Evolutionary conservation across 441 rosid genomes (phyloP).

Genomic region (Populus hybrid): DNA sequence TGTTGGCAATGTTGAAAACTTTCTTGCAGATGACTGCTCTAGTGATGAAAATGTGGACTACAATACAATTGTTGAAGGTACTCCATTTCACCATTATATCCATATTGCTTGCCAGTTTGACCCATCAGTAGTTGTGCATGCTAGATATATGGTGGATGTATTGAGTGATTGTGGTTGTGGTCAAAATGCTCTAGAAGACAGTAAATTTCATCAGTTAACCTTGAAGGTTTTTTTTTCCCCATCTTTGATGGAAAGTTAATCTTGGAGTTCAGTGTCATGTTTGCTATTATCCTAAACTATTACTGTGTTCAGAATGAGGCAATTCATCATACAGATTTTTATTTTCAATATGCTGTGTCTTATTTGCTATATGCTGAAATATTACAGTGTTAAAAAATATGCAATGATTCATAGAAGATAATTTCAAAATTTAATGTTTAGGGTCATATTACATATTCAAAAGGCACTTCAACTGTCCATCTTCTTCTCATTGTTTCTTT

Average conservation of each 20-base stretch:
- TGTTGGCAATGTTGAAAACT: conserved; percentile 56
- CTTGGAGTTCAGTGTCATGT: neutral
- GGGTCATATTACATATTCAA: neutral
- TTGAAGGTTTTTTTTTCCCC: too few relatives aligned
- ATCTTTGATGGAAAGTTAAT: too few relatives aligned
- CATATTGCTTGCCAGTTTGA: conserved; percentile 12
- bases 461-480: neutral
- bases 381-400: neutral
- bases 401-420: neutral
- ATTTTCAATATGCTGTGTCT: neutral
- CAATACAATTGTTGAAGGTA: conserved; percentile 79
- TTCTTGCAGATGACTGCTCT: conserved; percentile 81
- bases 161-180: neutral
- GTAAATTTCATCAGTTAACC: neutral
- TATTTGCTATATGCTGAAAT: neutral
- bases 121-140: conserved; percentile 1
- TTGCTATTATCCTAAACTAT: neutral
- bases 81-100: conserved; percentile 14
- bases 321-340: too few relatives aligned
- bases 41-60: conserved; percentile 93
- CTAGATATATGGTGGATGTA: conserved; percentile 1
- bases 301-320: neutral
- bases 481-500: neutral
- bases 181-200: neutral
- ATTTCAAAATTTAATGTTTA: too few relatives aligned